Base-by-base conservation (phyloP, 2,329 filamentous ascomycete genomes). In the Penicillium sp. region DNA sequence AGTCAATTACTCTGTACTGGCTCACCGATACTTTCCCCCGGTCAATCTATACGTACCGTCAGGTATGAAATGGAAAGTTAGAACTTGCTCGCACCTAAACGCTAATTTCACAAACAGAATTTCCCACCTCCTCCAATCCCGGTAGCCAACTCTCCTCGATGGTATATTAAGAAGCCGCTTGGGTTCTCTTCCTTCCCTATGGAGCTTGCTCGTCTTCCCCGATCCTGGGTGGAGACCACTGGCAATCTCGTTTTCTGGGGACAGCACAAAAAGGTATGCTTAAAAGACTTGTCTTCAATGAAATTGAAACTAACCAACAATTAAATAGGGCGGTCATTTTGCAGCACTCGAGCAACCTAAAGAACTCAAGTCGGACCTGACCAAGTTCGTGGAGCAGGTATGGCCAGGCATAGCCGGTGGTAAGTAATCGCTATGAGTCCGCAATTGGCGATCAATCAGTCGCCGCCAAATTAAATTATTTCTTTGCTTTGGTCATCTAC, bases 251-350 rank as follows among this genome's bases (percentile, higher is more conserved):
- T 74, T 0, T 75, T 66, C 28, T 73, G 62, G 55, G 64, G 54
- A 25, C 48, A 66, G n/a, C 69, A 75, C 57, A 48, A 67, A 11
- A 63, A 65, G 56, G 71, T 71, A 61, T 38, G 54, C 7, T 30
- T 25, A n/a, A 42, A 18, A 2, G 0, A 22, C 6, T 20, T 44
- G 6, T n/a, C 9, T 42, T 28, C 11, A 13, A n/a, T 1, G 2
- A 2, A 48, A 5, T 9, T 2, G 7, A 4, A 6, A 3, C 42
- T 52, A 20, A 39, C 13, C 25, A 49, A 2, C 36, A 14, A 28
- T 20, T 30, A 24, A 22, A 11, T 63, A 70, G 60, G 81, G 81
- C 14, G 81, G 81, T 0, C 81, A 83, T 65, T 83, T 82, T 60
- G 79, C 81, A 1, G 67, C 72, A 0, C 63, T 74, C 9, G 75